These are phyloP conservation scores for Arthrobotrys iridis DNA, from an alignment of 2,329 filamentous ascomycete genomes.

Conservation along the genomic window DNA sequence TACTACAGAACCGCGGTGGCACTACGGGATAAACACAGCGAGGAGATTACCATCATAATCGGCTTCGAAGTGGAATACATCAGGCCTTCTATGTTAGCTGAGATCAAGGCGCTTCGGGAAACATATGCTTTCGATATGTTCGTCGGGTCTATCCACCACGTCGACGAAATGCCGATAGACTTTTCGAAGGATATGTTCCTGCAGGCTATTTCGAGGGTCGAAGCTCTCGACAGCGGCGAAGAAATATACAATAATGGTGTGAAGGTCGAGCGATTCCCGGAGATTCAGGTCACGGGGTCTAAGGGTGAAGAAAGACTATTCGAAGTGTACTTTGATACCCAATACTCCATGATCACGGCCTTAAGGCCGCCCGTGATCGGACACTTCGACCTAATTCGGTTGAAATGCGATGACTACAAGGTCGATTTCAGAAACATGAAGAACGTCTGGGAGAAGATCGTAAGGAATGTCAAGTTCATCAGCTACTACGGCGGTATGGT, in stretches of 20 bases:
- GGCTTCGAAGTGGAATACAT: slow-evolving; percentile 97
- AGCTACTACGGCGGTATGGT: slow-evolving; percentile 80
- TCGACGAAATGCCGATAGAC: slow-evolving; percentile 86
- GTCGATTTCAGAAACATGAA: slow-evolving; percentile 14
- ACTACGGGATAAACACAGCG: slow-evolving; percentile 75
- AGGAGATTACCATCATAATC: slow-evolving; percentile 79
- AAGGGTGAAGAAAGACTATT: slow-evolving; percentile 78
- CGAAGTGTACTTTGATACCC: slow-evolving; percentile 86
- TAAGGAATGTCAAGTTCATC: slow-evolving; percentile 78
- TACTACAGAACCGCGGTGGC: slow-evolving; percentile 81
- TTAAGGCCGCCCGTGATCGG: slow-evolving; percentile 82
- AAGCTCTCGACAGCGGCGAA: slow-evolving; percentile 24
- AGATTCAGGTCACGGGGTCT: slow-evolving; percentile 61
- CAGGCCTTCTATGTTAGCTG: slow-evolving; percentile 71
- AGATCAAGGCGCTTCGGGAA: slow-evolving; percentile 70
- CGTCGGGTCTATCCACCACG: slow-evolving; percentile 91
- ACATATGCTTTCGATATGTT: slow-evolving; percentile 83
- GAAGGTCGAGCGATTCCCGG: slow-evolving; percentile 54
- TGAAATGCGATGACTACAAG: slow-evolving; percentile 76
- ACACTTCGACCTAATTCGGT: slow-evolving; percentile 90
- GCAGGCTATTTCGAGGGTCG: slow-evolving; percentile 67
- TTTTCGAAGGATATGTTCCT: slow-evolving; percentile 77
- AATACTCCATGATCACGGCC: slow-evolving; percentile 79
- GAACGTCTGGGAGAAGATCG: slow-evolving; percentile 24
- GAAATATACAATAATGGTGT: slow-evolving; percentile 34